These are phyloP conservation scores for Stachybotrys chartarum DNA, from an alignment of 2,329 filamentous ascomycete genomes.

Conservation along the genomic window DNA sequence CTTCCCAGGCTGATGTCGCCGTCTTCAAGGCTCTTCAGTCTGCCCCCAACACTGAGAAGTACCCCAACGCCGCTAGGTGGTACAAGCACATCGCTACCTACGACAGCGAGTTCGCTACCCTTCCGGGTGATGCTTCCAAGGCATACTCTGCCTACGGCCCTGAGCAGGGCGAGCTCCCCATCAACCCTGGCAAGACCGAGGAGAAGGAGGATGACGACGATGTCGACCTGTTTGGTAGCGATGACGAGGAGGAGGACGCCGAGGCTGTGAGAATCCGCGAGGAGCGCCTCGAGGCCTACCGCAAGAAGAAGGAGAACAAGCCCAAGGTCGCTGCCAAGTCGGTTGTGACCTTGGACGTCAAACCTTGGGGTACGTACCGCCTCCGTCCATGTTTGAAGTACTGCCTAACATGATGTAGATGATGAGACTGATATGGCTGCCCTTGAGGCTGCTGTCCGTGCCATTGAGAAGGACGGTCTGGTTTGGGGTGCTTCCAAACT, in stretches of 20 bases:
- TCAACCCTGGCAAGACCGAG: slow-evolving; percentile 76
- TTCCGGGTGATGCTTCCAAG: slow-evolving; percentile 87
- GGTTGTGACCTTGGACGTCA: slow-evolving; percentile 89
- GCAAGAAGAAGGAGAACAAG: slow-evolving; percentile 94
- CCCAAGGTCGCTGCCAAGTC: slow-evolving; percentile 91
- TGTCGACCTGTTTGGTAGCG: slow-evolving; percentile 87
- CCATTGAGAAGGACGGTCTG: slow-evolving; percentile 86
- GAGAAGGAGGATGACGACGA: slow-evolving; percentile 42
- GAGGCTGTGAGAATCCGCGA: slow-evolving; percentile 80
- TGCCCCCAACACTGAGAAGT: slow-evolving; percentile 74
- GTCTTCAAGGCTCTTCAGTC: slow-evolving; percentile 83
- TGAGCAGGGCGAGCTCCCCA: slow-evolving; percentile 65
- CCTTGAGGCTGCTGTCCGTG: slow-evolving; percentile 73
- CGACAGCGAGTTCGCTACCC: slow-evolving; percentile 84
- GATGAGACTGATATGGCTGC: slow-evolving; percentile 89
- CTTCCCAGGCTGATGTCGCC: slow-evolving; percentile 93
- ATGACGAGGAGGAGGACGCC: slow-evolving; percentile 89
- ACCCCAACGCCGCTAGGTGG: slow-evolving; percentile 92
- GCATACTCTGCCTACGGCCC: slow-evolving; percentile 87
- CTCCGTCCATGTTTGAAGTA: not conserved
- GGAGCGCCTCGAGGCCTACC: slow-evolving; percentile 87
- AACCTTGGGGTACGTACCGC: slow-evolving; percentile 85
- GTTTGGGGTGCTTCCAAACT: slow-evolving; percentile 92
- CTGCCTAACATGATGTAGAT: slow-evolving; percentile 41
- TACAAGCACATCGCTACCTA: slow-evolving; percentile 97